Percentiles rank a stretch among this genome's conserved stretches.
These are phyloP conservation scores for Flaveria bidentis DNA, from an alignment of 129 eudicot genomes.

Conservation along the genomic window DNA sequence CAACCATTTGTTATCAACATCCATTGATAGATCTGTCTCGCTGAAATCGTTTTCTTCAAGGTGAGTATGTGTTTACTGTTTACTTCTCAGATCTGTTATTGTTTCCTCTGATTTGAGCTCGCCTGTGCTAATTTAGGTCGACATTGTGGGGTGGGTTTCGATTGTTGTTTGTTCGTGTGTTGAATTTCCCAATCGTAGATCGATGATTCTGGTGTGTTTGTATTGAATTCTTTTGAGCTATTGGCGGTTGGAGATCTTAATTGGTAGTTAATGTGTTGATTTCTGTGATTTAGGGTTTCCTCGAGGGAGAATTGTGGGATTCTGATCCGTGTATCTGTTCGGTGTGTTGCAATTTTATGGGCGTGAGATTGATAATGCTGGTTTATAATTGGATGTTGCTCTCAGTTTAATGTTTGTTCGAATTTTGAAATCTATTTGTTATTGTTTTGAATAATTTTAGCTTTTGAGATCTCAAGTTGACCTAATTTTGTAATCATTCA, in stretches of 20 bases:
- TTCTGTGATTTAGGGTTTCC: conserved; percentile 17
- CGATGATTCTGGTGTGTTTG: background rate
- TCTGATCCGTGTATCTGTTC: background rate
- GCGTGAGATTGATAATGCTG: background rate
- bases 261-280: conserved; percentile 6
- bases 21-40: conserved; percentile 22
- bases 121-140: background rate
- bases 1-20: background rate
- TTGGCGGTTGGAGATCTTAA: background rate
- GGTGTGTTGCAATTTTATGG: background rate
- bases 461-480: background rate
- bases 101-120: background rate
- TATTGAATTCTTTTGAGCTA: background rate
- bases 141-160: background rate
- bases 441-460: no score
- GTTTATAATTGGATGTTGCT: background rate
- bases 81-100: background rate
- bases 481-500: background rate
- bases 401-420: background rate
- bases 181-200: background rate
- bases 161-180: background rate
- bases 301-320: conserved; percentile 1
- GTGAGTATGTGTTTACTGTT: conserved; percentile 14
- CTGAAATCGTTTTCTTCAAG: conserved; percentile 18
- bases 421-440: no score